Percentiles rank a stretch among this genome's conserved stretches.
phyloP scores from a whole-genome alignment of 148 eudicot species.

The Fallopia convolvulus region DNA sequence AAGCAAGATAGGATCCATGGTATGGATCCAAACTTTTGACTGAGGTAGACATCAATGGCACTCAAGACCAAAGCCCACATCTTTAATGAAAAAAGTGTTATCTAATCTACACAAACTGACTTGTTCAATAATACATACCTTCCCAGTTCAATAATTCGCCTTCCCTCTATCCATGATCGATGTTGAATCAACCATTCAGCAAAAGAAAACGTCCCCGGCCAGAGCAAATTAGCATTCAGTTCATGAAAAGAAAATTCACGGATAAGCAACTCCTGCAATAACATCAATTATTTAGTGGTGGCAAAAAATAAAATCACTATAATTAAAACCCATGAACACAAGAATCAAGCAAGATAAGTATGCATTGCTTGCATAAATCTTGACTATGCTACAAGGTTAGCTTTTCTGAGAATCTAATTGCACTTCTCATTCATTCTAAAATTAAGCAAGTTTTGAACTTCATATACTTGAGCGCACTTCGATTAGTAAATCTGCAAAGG shows the following conservation, averaged over 20 bases:
- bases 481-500: too few relatives aligned
- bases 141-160: constrained; percentile 66
- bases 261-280: constrained; percentile 64
- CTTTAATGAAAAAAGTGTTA: background rate
- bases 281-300: background rate
- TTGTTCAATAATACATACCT: constrained; percentile 43
- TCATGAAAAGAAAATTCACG: constrained; percentile 94
- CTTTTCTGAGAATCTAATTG: background rate
- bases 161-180: constrained; percentile 60
- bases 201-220: constrained; percentile 99
- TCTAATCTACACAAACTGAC: background rate
- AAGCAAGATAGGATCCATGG: background rate
- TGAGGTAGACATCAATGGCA: background rate
- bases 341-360: background rate
- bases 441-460: background rate
- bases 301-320: background rate
- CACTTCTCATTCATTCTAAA: background rate
- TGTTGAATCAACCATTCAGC: constrained; percentile 86
- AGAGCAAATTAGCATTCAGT: constrained; percentile 88
- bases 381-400: background rate
- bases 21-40: background rate
- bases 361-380: background rate
- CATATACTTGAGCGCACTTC: background rate
- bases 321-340: background rate
- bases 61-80: background rate